Conservation (phyloP, 331 rosid species). For the Malus hybrid region DNA sequence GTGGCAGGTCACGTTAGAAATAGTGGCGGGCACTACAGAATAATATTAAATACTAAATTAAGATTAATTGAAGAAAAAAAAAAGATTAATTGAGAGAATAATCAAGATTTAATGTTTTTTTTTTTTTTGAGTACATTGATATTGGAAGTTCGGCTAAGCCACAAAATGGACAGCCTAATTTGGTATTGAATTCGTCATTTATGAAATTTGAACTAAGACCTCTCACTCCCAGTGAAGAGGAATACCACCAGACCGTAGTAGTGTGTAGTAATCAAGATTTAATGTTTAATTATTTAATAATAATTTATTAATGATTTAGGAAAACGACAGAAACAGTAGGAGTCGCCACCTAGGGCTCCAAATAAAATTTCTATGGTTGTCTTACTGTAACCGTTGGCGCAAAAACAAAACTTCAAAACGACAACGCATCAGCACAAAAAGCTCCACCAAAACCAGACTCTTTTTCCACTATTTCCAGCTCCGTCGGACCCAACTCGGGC, state of each 20-base stretch:
- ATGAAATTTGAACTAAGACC: too few species aligned
- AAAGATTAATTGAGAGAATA: not conserved
- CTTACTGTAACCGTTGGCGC: not conserved
- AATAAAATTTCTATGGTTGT: not conserved
- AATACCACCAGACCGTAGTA: too few species aligned
- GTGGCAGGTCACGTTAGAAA: not conserved
- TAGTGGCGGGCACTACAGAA: not conserved
- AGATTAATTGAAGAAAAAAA: too few species aligned
- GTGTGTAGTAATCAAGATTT: too few species aligned
- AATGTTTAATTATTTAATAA: too few species aligned
- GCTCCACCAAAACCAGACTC: not conserved
- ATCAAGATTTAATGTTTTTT: not conserved
- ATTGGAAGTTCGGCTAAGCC: too few species aligned
- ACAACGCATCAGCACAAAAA: not conserved
- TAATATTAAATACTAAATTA: too few species aligned
- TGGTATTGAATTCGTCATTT: too few species aligned
- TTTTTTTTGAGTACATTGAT: too few species aligned
- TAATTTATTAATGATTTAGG: not conserved
- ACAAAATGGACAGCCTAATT: too few species aligned
- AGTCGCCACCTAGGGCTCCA: not conserved
- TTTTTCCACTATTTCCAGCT: not conserved
- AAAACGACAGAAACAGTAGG: too few species aligned
- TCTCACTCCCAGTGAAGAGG: too few species aligned
- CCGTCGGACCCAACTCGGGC: slow-evolving; percentile 14
- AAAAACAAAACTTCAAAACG: not conserved